Conservation (phyloP, 164 flowering plant genomes). For the Aristolochia fimbriata region DNA sequence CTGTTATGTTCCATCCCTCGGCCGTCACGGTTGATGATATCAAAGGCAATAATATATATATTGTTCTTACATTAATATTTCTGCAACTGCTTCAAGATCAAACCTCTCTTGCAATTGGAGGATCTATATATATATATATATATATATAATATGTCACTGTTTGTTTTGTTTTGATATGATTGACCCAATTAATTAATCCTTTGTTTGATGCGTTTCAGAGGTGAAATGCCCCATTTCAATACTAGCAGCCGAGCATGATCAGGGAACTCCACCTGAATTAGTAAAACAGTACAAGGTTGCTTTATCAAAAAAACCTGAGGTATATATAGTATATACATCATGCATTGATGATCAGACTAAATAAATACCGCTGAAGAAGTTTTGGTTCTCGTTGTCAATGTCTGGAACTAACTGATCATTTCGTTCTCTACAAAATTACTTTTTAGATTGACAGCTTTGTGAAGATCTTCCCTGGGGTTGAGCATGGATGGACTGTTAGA, state of each 20-base stretch:
- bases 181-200: too few relatives aligned
- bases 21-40: constrained; percentile 55
- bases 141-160: too few relatives aligned
- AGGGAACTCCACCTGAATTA: constrained; percentile 58
- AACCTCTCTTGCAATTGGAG: too few relatives aligned
- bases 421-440: not conserved
- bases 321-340: constrained; percentile 9
- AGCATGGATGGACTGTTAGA: constrained; percentile 38
- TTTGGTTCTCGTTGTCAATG: not conserved
- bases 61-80: not conserved
- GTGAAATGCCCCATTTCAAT: constrained; percentile 54
- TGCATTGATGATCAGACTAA: too few relatives aligned
- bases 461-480: constrained; percentile 34
- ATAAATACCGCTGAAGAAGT: not conserved
- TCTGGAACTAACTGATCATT: not conserved
- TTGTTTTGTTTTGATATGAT: too few relatives aligned
- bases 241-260: constrained; percentile 70
- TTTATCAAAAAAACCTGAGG: constrained; percentile 51
- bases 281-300: constrained; percentile 56
- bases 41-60: constrained; percentile 49
- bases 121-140: too few relatives aligned
- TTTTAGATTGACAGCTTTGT: constrained; percentile 24
- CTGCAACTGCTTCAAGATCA: not conserved
- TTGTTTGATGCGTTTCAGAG: constrained; percentile 24
- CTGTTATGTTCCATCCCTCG: constrained; percentile 60